phyloP scores from a whole-genome alignment of 169 alveolate species.

The Fabrea salina region DNA sequence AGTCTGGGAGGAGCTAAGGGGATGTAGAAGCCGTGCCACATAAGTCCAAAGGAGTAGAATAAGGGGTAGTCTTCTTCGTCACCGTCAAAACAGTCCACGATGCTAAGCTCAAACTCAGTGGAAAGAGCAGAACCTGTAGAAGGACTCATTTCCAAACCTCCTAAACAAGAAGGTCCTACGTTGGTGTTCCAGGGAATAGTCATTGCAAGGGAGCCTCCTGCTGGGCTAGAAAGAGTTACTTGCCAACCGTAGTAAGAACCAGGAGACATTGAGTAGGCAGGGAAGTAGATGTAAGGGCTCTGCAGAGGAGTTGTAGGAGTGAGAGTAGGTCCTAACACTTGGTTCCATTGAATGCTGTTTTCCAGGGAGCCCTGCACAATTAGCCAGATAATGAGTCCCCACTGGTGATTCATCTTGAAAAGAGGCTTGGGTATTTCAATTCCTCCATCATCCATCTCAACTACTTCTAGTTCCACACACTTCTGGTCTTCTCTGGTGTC shows the following conservation, averaged over 20 bases:
- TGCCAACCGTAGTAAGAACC: neutral
- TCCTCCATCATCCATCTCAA: no score
- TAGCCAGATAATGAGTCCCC: neutral
- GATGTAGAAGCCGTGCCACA: no score
- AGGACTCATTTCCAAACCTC: neutral
- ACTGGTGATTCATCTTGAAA: neutral
- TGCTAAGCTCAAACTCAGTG: neutral
- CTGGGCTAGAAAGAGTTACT: neutral
- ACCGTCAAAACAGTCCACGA: neutral
- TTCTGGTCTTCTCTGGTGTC: no score
- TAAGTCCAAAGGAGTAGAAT: neutral
- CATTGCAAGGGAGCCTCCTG: neutral
- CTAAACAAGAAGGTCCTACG: neutral
- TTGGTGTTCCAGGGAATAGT: neutral
- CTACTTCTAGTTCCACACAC: no score
- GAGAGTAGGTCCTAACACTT: neutral
- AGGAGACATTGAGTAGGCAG: neutral
- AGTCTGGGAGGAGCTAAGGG: no score
- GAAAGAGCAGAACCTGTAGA: neutral
- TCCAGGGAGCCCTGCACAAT: neutral
- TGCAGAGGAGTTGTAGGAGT: neutral
- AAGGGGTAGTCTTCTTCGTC: conserved; percentile 23
- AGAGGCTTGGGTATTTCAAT: no score
- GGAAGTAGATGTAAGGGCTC: neutral
- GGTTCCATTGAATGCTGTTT: neutral